phyloP scores from a whole-genome alignment of 2,329 filamentous ascomycete genomes.

The Leptographium lundbergii region DNA sequence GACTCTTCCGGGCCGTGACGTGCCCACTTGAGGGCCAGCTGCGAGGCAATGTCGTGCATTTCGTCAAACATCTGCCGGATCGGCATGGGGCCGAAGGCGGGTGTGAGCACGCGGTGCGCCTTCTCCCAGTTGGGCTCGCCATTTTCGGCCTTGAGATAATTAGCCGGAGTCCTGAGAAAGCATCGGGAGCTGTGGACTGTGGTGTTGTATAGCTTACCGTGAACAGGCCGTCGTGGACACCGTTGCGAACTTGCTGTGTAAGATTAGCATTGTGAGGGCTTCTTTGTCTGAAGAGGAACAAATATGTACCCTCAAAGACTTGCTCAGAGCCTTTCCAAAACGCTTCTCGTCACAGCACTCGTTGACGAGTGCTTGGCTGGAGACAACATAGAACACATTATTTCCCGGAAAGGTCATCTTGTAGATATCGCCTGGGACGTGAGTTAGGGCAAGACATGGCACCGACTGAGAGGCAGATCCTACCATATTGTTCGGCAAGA shows the following conservation, averaged over 20 bases:
- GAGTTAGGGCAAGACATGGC: neutral
- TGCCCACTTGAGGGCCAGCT: slow-evolving; percentile 56
- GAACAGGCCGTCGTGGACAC: slow-evolving; percentile 53
- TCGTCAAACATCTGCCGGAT: slow-evolving; percentile 58
- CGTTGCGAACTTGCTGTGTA: slow-evolving; percentile 40
- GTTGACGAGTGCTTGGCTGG: slow-evolving; percentile 31
- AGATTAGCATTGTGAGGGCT: neutral
- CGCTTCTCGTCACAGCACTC: slow-evolving; percentile 53
- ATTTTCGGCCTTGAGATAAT: slow-evolving; percentile 20
- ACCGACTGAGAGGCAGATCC: slow-evolving; percentile 5
- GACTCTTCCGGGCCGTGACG: slow-evolving; percentile 43
- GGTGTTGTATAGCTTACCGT: slow-evolving; percentile 30
- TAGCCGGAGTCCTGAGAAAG: neutral
- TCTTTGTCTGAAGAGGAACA: neutral
- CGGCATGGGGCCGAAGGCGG: slow-evolving; percentile 55
- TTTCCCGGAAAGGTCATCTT: slow-evolving; percentile 36
- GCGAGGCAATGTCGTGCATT: slow-evolving; percentile 54
- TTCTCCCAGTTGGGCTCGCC: slow-evolving; percentile 52
- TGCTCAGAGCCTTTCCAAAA: slow-evolving; percentile 46
- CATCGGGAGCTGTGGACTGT: no score
- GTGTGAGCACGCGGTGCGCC: slow-evolving; percentile 52
- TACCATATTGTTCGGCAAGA: slow-evolving; percentile 55
- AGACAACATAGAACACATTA: slow-evolving; percentile 19
- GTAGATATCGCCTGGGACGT: slow-evolving; percentile 41
- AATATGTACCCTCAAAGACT: slow-evolving; percentile 26